Percentiles rank a stretch among this genome's conserved stretches.
Evolutionary conservation across 139 green algal species (phyloP).

Genomic region (Nannochloris sp.): DNA sequence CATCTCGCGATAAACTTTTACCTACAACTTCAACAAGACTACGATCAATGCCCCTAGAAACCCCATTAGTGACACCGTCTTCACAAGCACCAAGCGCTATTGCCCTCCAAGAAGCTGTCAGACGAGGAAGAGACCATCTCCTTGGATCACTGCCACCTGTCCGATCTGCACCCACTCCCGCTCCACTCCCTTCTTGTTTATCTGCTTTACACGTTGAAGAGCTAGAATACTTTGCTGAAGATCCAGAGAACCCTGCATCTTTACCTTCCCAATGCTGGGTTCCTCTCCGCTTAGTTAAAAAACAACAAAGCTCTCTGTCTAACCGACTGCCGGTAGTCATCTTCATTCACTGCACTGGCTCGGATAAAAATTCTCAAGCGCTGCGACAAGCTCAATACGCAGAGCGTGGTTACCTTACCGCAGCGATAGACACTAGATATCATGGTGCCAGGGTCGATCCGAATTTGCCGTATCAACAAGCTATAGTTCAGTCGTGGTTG

Average conservation of each 20-base stretch:
- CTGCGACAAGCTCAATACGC: constrained; percentile 31
- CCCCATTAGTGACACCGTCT: too few species aligned
- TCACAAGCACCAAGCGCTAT: not conserved
- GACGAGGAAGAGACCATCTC: not conserved
- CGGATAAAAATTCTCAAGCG: constrained; percentile 26
- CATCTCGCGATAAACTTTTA: too few species aligned
- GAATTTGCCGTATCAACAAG: constrained; percentile 32
- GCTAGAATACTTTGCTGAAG: too few species aligned
- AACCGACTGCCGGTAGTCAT: constrained; percentile 18
- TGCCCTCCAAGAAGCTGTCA: not conserved
- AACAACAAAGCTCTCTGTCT: not conserved
- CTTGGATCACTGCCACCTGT: not conserved
- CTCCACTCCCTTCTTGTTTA: not conserved
- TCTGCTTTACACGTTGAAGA: not conserved
- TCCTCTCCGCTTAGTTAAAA: constrained; percentile 34
- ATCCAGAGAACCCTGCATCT: too few species aligned
- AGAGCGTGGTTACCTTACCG: constrained; percentile 41
- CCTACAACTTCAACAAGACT: too few species aligned
- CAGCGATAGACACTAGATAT: constrained; percentile 48
- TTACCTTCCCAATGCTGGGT: constrained; percentile 50
- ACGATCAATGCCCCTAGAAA: too few species aligned
- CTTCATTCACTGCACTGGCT: constrained; percentile 42
- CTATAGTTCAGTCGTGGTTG: constrained; percentile 36
- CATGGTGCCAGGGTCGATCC: constrained; percentile 33
- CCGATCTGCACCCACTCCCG: not conserved